A percentile compares a stretch with the other conserved stretches of the same genome.
These are phyloP conservation scores for Baorangia bicolor DNA, from an alignment of 768 basidiomycete genomes.

Conservation along the genomic window DNA sequence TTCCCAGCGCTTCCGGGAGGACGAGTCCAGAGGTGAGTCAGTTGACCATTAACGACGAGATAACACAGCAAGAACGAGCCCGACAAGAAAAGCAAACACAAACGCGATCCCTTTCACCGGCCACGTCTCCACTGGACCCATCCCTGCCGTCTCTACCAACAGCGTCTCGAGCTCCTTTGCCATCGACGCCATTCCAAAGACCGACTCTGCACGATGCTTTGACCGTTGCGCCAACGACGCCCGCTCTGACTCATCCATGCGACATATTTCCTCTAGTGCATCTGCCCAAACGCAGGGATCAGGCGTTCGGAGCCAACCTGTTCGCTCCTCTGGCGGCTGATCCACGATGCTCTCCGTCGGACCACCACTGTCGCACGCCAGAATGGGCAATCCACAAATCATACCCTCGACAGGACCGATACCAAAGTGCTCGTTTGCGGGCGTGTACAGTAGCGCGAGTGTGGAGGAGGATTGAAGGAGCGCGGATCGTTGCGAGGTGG, in stretches of 20 bases:
- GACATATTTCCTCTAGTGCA: conserved; percentile 60
- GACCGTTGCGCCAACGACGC: conserved; percentile 52
- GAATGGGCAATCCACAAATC: conserved; percentile 85
- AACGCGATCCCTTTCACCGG: conserved; percentile 18
- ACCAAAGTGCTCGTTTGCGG: conserved; percentile 94
- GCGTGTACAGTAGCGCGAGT: conserved; percentile 85
- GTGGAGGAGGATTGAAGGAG: conserved; percentile 70
- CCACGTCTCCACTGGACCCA: conserved; percentile 45
- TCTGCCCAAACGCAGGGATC: conserved; percentile 67
- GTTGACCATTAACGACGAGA: conserved; percentile 11
- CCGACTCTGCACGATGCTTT: conserved; percentile 53
- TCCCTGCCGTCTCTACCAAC: conserved; percentile 50
- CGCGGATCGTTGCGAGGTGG: conserved; percentile 76
- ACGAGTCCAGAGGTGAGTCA: not conserved
- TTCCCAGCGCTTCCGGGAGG: not conserved
- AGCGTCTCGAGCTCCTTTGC: conserved; percentile 54
- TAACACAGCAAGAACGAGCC: conserved; percentile 22
- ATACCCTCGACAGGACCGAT: conserved; percentile 96
- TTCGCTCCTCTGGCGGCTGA: conserved; percentile 42
- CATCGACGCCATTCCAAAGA: conserved; percentile 82
- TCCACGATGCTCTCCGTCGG: conserved; percentile 85
- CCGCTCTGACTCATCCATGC: conserved; percentile 10
- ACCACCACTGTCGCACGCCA: conserved; percentile 86
- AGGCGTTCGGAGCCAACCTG: conserved; percentile 77
- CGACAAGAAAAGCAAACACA: conserved; percentile 22